A percentile compares a stretch with the other conserved stretches of the same genome.
These are phyloP conservation scores for Claviceps spartinae DNA, from an alignment of 2,329 filamentous ascomycete genomes.

Conservation along the genomic window DNA sequence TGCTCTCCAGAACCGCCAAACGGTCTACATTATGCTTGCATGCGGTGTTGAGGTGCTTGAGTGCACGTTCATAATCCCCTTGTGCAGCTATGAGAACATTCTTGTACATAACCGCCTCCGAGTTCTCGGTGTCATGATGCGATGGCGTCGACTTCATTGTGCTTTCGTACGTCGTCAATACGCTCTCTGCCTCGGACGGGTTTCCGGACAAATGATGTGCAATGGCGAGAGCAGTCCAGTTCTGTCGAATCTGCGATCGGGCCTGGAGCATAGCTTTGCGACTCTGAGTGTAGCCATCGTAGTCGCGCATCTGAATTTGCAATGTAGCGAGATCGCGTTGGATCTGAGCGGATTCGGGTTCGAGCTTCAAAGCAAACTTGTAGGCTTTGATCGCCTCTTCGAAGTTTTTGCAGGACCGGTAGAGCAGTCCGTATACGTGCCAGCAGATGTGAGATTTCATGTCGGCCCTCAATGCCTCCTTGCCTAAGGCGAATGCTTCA, in stretches of 20 bases:
- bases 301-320: conserved; percentile 94
- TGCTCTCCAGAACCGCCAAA: conserved; percentile 70
- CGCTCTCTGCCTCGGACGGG: conserved; percentile 73
- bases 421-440: conserved; percentile 95
- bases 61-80: conserved; percentile 66
- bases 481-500: conserved; percentile 87
- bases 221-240: conserved; percentile 95
- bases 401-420: conserved; percentile 90
- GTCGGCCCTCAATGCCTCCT: conserved; percentile 81
- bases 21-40: conserved; percentile 72
- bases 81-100: conserved; percentile 87
- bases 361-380: conserved; percentile 83
- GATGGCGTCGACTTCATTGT: conserved; percentile 72
- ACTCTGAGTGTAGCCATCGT: conserved; percentile 83
- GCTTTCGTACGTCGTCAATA: conserved; percentile 83
- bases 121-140: conserved; percentile 76
- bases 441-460: conserved; percentile 99
- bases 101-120: conserved; percentile 89
- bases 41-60: conserved; percentile 72
- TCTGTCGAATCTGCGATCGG: conserved; percentile 69
- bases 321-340: conserved; percentile 85
- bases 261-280: conserved; percentile 77
- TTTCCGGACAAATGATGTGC: conserved; percentile 87
- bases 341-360: conserved; percentile 90
- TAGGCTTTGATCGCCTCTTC: conserved; percentile 99